A percentile compares a stretch with the other conserved stretches of the same genome.
These are phyloP conservation scores for Puccinia hordei DNA, from an alignment of 1,284 basidiomycete species.

Conservation along the genomic window DNA sequence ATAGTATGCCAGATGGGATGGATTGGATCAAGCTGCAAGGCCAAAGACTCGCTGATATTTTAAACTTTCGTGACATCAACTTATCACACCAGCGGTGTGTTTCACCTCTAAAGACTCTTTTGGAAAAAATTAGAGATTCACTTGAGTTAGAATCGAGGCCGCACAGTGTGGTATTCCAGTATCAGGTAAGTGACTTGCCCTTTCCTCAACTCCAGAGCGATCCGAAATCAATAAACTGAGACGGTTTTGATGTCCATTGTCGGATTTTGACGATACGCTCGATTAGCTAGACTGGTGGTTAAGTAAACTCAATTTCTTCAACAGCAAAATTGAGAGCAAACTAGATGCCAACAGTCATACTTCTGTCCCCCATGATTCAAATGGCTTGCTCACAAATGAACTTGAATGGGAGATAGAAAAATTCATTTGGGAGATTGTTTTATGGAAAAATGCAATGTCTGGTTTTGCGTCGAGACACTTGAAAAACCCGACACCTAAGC, in stretches of 20 bases:
- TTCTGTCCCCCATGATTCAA: neutral
- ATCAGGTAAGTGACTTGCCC: neutral
- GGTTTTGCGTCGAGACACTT: neutral
- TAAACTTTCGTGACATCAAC: neutral
- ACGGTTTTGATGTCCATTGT: neutral
- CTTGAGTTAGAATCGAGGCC: neutral
- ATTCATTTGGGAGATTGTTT: neutral
- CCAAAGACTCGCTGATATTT: neutral
- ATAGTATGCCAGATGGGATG: neutral
- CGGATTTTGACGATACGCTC: neutral
- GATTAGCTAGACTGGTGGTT: neutral
- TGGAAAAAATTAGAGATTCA: neutral
- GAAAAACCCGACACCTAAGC: neutral
- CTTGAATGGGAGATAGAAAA: conserved; percentile 11
- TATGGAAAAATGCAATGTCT: neutral
- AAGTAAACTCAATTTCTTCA: neutral
- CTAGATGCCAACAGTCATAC: neutral
- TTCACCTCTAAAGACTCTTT: neutral
- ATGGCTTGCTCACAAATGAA: neutral
- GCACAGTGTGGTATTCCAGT: neutral
- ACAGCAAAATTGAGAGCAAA: neutral
- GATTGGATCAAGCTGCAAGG: neutral
- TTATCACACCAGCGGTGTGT: neutral
- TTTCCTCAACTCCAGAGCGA: neutral
- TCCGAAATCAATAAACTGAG: neutral